These are phyloP conservation scores for Cryphonectria japonica DNA, from an alignment of 2,329 filamentous ascomycete genomes.

Conservation along the genomic window DNA sequence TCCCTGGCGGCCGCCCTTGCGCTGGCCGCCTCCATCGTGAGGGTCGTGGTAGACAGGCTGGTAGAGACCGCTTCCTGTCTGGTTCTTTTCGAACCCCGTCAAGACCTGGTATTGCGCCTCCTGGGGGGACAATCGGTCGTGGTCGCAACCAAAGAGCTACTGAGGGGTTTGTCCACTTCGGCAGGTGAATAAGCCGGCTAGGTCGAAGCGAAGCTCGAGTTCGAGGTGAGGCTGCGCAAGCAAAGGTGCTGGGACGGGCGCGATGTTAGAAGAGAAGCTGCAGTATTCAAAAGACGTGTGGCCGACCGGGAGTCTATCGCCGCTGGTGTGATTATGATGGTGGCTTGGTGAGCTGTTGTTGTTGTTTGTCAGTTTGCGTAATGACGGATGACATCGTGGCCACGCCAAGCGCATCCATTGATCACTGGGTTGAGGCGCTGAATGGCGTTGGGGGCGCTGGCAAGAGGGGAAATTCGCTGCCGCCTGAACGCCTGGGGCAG, in stretches of 20 bases:
- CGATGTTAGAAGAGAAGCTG: neutral
- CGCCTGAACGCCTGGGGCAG: neutral
- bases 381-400: conserved; percentile 9
- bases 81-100: neutral
- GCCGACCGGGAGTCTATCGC: neutral
- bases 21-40: conserved; percentile 87
- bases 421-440: neutral
- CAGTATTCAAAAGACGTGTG: neutral
- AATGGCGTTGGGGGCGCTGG: neutral
- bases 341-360: conserved; percentile 9
- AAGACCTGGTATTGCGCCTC: neutral
- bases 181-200: neutral
- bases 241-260: neutral
- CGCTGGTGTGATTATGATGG: neutral
- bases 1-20: conserved; percentile 94
- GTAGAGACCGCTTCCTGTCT: neutral
- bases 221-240: neutral
- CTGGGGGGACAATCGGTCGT: no score
- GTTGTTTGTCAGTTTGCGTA: neutral
- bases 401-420: neutral
- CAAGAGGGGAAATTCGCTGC: neutral
- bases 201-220: neutral
- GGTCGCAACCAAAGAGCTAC: neutral
- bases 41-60: conserved; percentile 16
- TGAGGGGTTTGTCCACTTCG: no score